Base-by-base conservation (phyloP, 2,329 filamentous ascomycete genomes). In the Monosporascus sp. region DNA sequence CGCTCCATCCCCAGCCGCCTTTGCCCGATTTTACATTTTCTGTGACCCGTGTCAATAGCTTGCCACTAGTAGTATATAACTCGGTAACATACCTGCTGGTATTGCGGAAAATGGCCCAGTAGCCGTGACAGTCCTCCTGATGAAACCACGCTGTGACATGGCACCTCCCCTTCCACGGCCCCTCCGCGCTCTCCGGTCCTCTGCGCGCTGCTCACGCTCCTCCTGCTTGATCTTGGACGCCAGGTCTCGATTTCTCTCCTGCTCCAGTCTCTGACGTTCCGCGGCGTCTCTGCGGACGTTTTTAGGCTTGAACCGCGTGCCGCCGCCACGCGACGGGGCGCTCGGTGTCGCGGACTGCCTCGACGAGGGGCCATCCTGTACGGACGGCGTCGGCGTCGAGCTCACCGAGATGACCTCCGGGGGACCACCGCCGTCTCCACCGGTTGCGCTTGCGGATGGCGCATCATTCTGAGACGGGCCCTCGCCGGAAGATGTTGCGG, bases 271-370 rank as follows among this genome's bases (percentile, higher is more conserved):
- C 50, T 77, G 75, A 62, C 77, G 69, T 50, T 79, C 76, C 7
- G 74, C 72, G 52, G 78, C 77, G 65, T 79, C 76, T 72, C 77
- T 69, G 50, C 77, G 72, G 48, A 78, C 62, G 54, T 74, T 76
- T 58, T 73, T 78, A 31, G 77, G 77, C 50, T 72, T 72, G 50
- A 79, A 78, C 38, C 77, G 71, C 43, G 43, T 46, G 39, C 69
- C 70, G 9, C 64, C 55, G 20, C 65, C 63, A n/a, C 70, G 62
- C 18, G 70, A 71, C 27, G 71, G 66, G 9, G 68, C 67, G 38
- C 69, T 66, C 4, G 72, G 62, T 5, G 70, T 65, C 37, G 67
- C 59, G 7, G 67, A 68, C 22, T 69, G 57, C 22, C 60, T 53
- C 22, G 55, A 50, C 18, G 55, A 43, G 9, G 51, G 49, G 11